Evolutionary conservation across 1,284 basidiomycete genomes (phyloP), one percentile per base, ranked within the genome.

Genomic region (Ganoderma leucocontextum): DNA sequence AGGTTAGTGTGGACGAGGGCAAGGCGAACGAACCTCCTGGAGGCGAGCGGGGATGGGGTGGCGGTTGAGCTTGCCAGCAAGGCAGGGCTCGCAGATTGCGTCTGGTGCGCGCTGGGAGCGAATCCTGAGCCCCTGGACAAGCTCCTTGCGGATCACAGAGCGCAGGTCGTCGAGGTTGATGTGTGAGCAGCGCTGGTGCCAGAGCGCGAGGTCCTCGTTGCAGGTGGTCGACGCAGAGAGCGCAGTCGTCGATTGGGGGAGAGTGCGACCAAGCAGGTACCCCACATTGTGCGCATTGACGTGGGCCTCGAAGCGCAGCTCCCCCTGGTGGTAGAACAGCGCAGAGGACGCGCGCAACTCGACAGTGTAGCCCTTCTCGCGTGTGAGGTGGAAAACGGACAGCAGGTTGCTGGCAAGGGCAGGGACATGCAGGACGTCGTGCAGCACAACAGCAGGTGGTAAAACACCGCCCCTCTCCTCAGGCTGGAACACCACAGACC

Each of bases 401-500:
- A 72, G 65, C 53, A 72, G 65, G 64, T 72, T 69, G 65, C 65
- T 65, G 41, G 64, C 4, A 65, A 69, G 67, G 19, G 59, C 67
- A 66, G 67, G 67, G 39, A 67, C 65, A 69, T 71, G 65, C 41
- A 71, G 61, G n/a, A 71, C 64, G 53, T 66, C 52, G 22, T 68
- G 66, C 17, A 65, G 55, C n/a, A 65, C 59, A 19, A 70, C 65
- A 38, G 64, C 64, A 71, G 49, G 59, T 4, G 35, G 53, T 52
- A 60, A 60, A 52, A 25, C 55, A 68, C 72, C 33, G 74, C 74
- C 60, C 65, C 4, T 63, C 38, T 76, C 61, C 10, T 69, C 44
- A 19, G 76, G 80, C 22, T 71, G 60, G 70, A 81, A 80, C 53
- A 75, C 69, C n/a, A 82, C 79, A 63, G 73, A 72, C 19, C 76